phyloP scores from a whole-genome alignment of 2,329 filamentous ascomycete genomes.

The Xylaria polymorpha region DNA sequence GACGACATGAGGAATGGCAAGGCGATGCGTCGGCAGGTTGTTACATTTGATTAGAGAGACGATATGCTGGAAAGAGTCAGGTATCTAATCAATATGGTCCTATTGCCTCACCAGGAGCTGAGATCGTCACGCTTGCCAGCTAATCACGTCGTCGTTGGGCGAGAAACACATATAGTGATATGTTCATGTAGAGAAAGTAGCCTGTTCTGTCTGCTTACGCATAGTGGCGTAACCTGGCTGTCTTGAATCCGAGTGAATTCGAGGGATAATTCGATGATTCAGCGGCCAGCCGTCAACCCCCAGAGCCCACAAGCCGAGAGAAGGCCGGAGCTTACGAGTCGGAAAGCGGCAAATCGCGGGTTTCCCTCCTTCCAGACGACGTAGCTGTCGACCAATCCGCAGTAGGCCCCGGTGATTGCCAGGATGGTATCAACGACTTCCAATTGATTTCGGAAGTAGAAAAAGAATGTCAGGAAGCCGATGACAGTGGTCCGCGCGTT shows the following conservation, averaged over 20 bases:
- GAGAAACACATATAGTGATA: not conserved
- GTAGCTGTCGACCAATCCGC: slow-evolving; percentile 45
- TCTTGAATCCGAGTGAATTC: not conserved
- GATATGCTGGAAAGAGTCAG: not conserved
- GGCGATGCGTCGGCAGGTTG: slow-evolving; percentile 29
- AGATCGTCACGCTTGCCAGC: not conserved
- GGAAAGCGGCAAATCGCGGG: slow-evolving; percentile 37
- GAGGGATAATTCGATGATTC: not conserved
- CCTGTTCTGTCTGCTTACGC: not conserved
- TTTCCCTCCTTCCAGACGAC: slow-evolving; percentile 46
- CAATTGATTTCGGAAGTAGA: slow-evolving; percentile 41
- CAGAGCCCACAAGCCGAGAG: slow-evolving; percentile 27
- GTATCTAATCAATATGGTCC: not conserved
- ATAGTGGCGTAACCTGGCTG: not conserved
- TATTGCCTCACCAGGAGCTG: not conserved
- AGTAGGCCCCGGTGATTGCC: slow-evolving; percentile 43
- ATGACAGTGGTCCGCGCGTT: slow-evolving; percentile 43
- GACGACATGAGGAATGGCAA: slow-evolving; percentile 34
- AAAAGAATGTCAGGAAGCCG: slow-evolving; percentile 40
- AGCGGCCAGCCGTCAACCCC: slow-evolving; percentile 14
- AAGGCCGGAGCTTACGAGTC: slow-evolving; percentile 38
- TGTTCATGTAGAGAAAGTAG: not conserved
- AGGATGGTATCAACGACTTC: slow-evolving; percentile 43
- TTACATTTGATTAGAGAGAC: slow-evolving; percentile 25
- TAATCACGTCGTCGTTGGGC: not conserved